Conservation (phyloP, 345 rosid genomes). For the Populus ilicifolia region DNA sequence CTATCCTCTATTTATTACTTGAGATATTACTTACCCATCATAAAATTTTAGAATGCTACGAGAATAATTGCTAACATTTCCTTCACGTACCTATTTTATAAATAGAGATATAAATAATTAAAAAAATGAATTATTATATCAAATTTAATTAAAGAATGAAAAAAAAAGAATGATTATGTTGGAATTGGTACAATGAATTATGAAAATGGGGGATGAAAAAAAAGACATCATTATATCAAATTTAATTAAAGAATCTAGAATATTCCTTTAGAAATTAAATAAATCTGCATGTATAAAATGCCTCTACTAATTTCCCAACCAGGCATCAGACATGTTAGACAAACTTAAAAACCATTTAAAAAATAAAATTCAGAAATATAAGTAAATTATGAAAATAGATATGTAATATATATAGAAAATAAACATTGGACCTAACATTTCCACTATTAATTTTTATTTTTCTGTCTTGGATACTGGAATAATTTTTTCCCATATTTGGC, state of each 20-base stretch:
- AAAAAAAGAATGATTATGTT: no score
- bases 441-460: neutral
- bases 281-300: neutral
- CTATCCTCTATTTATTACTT: neutral
- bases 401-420: neutral
- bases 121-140: no score
- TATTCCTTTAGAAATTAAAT: neutral
- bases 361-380: neutral
- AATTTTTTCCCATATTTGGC: constrained; percentile 9
- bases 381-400: neutral
- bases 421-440: neutral
- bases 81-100: no score
- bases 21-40: neutral
- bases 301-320: neutral
- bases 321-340: neutral
- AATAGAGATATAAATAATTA: no score
- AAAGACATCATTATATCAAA: neutral
- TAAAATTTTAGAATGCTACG: no score
- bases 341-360: neutral
- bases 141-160: no score
- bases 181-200: neutral
- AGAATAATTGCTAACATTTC: no score
- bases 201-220: neutral
- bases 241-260: neutral
- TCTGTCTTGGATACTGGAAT: neutral